phyloP scores from a whole-genome alignment of 2,329 filamentous ascomycete species.

The Penicillium sp. region DNA sequence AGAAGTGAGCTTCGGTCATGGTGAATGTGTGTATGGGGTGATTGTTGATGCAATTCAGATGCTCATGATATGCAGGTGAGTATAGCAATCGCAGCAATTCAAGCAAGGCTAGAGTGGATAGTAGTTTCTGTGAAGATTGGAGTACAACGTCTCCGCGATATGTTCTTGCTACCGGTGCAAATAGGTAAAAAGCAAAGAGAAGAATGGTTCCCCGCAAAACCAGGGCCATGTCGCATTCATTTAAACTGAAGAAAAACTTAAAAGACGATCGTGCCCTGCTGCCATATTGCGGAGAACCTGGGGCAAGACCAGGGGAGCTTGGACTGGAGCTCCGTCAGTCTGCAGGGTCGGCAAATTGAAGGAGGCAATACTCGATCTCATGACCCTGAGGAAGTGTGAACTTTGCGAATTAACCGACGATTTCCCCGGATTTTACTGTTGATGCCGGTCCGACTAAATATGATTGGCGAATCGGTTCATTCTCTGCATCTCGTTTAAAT shows the following conservation, averaged over 20 bases:
- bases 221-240: constrained; percentile 2
- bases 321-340: constrained; percentile 1
- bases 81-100: neutral
- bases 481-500: neutral
- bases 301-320: neutral
- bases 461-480: constrained; percentile 5
- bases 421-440: constrained; percentile 6
- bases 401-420: constrained; percentile 8
- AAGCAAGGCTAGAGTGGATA: neutral
- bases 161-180: neutral
- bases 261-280: neutral
- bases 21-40: neutral
- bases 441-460: neutral
- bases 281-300: constrained; percentile 7
- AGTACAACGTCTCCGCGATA: neutral
- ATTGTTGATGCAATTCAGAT: neutral
- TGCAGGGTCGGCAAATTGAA: neutral
- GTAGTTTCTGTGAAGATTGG: neutral
- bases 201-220: constrained; percentile 4
- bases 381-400: neutral
- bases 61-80: neutral
- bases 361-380: neutral
- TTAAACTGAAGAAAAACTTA: neutral
- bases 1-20: constrained; percentile 4
- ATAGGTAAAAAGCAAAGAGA: neutral